Evolutionary conservation across 2,329 filamentous ascomycete genomes (phyloP), one percentile per base, ranked within the genome.

Genomic region (Alternaria ventricosa): DNA sequence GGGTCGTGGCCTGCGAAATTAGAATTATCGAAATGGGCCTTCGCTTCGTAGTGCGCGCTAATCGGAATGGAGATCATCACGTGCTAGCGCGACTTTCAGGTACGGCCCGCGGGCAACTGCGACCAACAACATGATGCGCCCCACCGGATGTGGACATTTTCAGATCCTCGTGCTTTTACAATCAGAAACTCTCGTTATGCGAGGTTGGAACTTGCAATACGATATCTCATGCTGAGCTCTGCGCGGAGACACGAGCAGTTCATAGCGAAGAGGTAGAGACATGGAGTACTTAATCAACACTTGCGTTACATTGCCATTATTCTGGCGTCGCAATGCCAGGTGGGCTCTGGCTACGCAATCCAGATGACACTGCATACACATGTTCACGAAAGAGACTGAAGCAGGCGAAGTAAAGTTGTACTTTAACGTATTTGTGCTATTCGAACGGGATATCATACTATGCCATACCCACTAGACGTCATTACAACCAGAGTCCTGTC

Each of bases 1-100:
- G 60, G 58, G 60, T 66, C 54, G 63, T 70, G 54, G 53, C 60
- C 66, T 59, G 33, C 64, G 60, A 58, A 62, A 55, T 55, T 60
- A 49, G 36, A 46, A 55, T 63, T 66, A 61, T 67, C 64, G 46
- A 28, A 57, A 30, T 18, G 22, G 49, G 55, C 41, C 46, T 57
- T 61, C 61, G 47, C 61, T 45, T 54, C 45, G 57, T 61, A 47
- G 64, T 62, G 65, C 36, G 60, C 59, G 62, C 65, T 63, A 59
- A 51, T 25, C 49, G 49, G 22, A 27, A 7, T 60, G 59, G 58
- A 54, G 64, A 45, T 20, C 3, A 6, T 61, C 63, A 64, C 66
- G 65, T 66, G 65, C 50, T 59, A 30, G 51, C 65, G 62, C 54
- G 60, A 60, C 23, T 30, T 50, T 9, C 44, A 28, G 12, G 49